Base-by-base conservation (phyloP, 352 stramenopile species). In the Globisporangium echinulatum region DNA sequence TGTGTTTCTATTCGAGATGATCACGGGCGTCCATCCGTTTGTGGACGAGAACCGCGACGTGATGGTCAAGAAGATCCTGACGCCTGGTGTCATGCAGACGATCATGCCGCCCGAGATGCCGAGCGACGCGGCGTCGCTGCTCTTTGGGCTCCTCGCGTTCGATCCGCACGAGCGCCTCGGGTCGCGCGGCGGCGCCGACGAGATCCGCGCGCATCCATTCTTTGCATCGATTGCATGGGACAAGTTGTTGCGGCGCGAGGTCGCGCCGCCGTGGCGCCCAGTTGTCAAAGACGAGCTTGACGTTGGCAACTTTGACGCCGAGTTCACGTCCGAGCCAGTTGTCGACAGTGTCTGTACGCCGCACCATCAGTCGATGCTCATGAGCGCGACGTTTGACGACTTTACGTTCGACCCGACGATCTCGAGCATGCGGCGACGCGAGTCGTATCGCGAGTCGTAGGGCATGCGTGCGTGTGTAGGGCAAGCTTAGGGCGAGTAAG, bases 1-100 rank as follows among this genome's bases (percentile, higher is more conserved):
- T 14, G 80, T 97, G 25, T 83, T 97, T 37, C 58, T 96, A 11
- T 94, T 83, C 59, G 91, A 97, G 64, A 97, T 97, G 85, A 70
- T 97, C n/a, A 92, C 87, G 15, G 85, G 85, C 0, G 64, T 75
- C 19, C 88, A 96, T 71, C 91, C 91, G 8, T 97, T 97, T 69
- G 80, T 90, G 46, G 85, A 93, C 52, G 74, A 88, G 14, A 93
- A 92, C 54, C 87, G 89, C 50, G 78, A 94, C 62, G 58, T 82
- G 13, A 95, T 93, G 63, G 72, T 96, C 40, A 74, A 77, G 36
- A 97, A 96, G 66, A 96, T 96, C 61, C 87, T 94, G 75, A 92
- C 84, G 5, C 80, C 71, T 4, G 75, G 71, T 8, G 79, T 75
- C 25, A 71, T 88, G 47, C 57, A 70, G 37, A 72, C 72, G 25